These are phyloP conservation scores for Apophysomyces elegans DNA, from an alignment of 371 early-diverging fungal species.

Conservation along the genomic window DNA sequence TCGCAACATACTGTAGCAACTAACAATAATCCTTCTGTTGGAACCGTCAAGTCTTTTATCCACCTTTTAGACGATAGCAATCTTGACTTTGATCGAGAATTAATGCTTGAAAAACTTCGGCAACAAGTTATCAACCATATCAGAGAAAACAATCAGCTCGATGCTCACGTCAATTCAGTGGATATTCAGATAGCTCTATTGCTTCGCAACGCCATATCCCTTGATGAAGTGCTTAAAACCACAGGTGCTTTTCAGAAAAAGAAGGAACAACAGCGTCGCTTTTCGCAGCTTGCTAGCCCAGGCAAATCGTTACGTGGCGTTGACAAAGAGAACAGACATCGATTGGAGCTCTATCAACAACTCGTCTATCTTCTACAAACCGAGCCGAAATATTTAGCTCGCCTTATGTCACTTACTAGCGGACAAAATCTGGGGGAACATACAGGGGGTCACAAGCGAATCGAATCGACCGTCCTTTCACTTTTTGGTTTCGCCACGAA, in stretches of 20 bases:
- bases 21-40: slow-evolving; percentile 76
- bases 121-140: slow-evolving; percentile 87
- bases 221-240: slow-evolving; percentile 87
- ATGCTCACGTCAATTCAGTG: slow-evolving; percentile 83
- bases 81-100: slow-evolving; percentile 91
- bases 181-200: slow-evolving; percentile 97
- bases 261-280: slow-evolving; percentile 49
- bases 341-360: slow-evolving; percentile 85
- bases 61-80: slow-evolving; percentile 91
- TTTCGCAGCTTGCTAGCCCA: slow-evolving; percentile 40
- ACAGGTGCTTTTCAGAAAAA: slow-evolving; percentile 63
- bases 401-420: slow-evolving; percentile 82
- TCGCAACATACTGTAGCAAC: slow-evolving; percentile 49
- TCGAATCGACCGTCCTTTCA: slow-evolving; percentile 91
- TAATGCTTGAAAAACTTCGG: slow-evolving; percentile 83
- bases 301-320: slow-evolving; percentile 60
- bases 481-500: slow-evolving; percentile 97
- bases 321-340: slow-evolving; percentile 84
- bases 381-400: slow-evolving; percentile 90
- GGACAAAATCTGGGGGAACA: slow-evolving; percentile 49
- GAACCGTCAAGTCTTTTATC: slow-evolving; percentile 85
- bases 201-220: slow-evolving; percentile 93
- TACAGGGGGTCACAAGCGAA: slow-evolving; percentile 49
- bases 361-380: slow-evolving; percentile 97
- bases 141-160: slow-evolving; percentile 86